Conservation (phyloP, 192 early-diverging fungal species). For the Podila minutissima region DNA sequence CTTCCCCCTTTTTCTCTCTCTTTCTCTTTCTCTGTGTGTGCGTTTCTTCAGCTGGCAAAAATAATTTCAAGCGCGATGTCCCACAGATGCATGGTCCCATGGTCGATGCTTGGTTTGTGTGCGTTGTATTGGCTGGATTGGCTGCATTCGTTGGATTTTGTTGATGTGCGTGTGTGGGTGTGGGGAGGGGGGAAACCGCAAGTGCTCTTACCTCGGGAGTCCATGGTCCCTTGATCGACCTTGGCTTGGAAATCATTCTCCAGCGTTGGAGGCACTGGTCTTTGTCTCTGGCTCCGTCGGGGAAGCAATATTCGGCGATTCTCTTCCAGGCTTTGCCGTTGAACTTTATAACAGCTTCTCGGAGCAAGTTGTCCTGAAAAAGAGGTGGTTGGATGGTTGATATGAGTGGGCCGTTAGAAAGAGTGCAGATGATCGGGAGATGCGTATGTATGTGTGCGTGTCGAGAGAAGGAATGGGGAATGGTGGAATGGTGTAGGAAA, state of each 20-base stretch:
- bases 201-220: constrained; percentile 36
- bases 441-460: not conserved
- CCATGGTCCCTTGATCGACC: constrained; percentile 52
- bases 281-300: constrained; percentile 50
- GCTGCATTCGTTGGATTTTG: too few species aligned
- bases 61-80: too few species aligned
- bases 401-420: not conserved
- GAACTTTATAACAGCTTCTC: constrained; percentile 48
- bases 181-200: not conserved
- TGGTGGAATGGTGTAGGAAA: not conserved
- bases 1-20: too few species aligned
- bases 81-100: too few species aligned
- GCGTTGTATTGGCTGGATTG: too few species aligned
- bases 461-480: not conserved
- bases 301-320: constrained; percentile 48
- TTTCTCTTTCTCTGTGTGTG: too few species aligned
- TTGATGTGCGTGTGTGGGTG: too few species aligned
- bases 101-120: too few species aligned
- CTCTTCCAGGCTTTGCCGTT: constrained; percentile 53
- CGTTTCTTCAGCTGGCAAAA: too few species aligned
- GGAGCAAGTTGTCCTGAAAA: constrained; percentile 31
- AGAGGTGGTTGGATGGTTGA: not conserved
- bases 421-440: not conserved
- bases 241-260: constrained; percentile 53
- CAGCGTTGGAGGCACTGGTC: constrained; percentile 51